Base-by-base conservation (phyloP, 805 yeast species). In the Monosporozyma yasuniensis region DNA sequence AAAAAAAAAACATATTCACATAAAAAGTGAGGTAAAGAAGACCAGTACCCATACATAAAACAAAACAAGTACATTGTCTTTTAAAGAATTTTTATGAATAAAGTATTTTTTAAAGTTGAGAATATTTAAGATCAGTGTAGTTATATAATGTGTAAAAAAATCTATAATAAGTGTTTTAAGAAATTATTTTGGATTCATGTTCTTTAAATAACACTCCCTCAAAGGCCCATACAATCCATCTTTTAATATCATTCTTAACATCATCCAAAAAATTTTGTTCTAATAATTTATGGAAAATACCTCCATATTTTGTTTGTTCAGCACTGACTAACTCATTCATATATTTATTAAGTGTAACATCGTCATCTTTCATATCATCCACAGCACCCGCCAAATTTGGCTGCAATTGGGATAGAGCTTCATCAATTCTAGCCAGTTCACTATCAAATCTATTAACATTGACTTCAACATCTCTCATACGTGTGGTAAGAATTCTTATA, bases 381-480 rank as follows among this genome's bases (percentile, higher is more conserved):
- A 58, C 51, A 32, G 49, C 54, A 12, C 49, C 54, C 30, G 50
- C 52, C 44, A 56, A 54, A 18, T 47, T 47, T 11, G 47, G 34
- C 4, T 47, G 30, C 19, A 54, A 52, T 22, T 58, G 50, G 4
- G 50, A 47, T 14, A 55, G 49, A 7, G 51, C 44, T 12, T 51
- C 52, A 34, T 55, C 54, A 23, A 64, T 52, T 1, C 55, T 49
- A 2, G 48, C 50, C 22, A 65, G 27, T 44, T 65, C 65, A 2
- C 48, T 38, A 43, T 66, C 67, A 63, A 79, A 78, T 35, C 72
- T 61, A 44, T 72, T 68, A 49, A 79, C 72, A 43, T 81, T 74
- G 25, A 80, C 81, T 56, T 82, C 86, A 7, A 84, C 82, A 56
- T 85, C 93, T 42, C 78, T 74, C 44, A 85, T 74, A 55, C 84